These are phyloP conservation scores for Pholiota molesta DNA, from an alignment of 768 basidiomycete species.

Conservation along the genomic window DNA sequence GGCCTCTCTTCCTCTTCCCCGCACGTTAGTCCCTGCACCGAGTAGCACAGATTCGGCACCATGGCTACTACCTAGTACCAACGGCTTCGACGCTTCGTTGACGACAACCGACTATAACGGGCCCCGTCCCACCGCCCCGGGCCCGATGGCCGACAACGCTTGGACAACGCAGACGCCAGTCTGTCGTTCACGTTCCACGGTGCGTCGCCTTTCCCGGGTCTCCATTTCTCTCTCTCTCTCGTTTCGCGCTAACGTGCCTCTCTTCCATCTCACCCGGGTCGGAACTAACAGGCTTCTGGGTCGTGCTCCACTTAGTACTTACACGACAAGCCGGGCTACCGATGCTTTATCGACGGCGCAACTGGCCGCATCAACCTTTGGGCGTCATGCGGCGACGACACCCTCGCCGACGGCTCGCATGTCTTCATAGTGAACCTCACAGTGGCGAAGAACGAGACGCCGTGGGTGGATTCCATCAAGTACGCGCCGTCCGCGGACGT, in stretches of 20 bases:
- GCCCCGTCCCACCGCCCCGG: slow-evolving; percentile 25
- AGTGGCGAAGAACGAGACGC: slow-evolving; percentile 24
- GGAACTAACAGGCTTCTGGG: neutral
- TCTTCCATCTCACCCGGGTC: too few species aligned
- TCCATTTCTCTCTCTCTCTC: neutral
- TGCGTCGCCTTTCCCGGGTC: slow-evolving; percentile 11
- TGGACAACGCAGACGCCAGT: slow-evolving; percentile 26
- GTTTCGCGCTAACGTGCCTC: too few species aligned
- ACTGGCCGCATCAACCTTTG: neutral
- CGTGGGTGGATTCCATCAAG: slow-evolving; percentile 32
- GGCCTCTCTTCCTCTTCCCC: too few species aligned
- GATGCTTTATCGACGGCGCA: slow-evolving; percentile 25
- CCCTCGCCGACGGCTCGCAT: slow-evolving; percentile 28
- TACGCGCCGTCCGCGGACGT: slow-evolving; percentile 27
- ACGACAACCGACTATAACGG: slow-evolving; percentile 37
- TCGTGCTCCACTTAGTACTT: too few species aligned
- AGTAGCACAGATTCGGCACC: too few species aligned
- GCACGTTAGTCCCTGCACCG: too few species aligned
- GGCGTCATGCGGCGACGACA: neutral
- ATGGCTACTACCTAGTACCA: too few species aligned
- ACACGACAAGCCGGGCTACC: neutral
- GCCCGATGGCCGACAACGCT: too few species aligned
- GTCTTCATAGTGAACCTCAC: slow-evolving; percentile 27
- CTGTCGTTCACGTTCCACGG: slow-evolving; percentile 33
- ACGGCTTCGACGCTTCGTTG: too few species aligned